These are phyloP conservation scores for Prunus campanulata DNA, from an alignment of 306 rosid genomes.

Conservation along the genomic window DNA sequence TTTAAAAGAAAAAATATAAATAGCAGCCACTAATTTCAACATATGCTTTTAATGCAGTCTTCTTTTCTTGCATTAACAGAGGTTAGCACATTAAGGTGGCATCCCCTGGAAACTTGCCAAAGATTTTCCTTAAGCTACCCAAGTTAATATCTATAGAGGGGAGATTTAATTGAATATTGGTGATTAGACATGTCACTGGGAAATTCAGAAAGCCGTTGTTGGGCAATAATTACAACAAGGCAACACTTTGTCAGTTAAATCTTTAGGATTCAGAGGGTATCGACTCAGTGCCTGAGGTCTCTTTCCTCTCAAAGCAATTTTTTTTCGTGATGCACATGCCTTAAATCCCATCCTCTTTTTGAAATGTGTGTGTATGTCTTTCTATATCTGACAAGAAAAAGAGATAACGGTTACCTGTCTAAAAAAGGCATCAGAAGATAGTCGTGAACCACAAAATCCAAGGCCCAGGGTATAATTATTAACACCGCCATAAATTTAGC, in stretches of 20 bases:
- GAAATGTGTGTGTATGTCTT: background rate
- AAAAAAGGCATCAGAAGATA: constrained; percentile 89
- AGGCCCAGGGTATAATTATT: constrained; percentile 80
- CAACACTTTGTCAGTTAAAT: background rate
- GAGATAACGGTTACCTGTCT: constrained; percentile 56
- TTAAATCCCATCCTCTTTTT: no score
- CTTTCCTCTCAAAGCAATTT: no score
- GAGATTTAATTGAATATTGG: background rate
- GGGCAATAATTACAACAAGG: background rate
- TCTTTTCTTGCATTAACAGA: background rate
- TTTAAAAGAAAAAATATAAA: background rate
- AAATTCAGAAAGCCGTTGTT: background rate
- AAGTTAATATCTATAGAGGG: background rate
- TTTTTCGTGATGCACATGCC: no score
- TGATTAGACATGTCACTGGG: background rate
- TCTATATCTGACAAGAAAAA: background rate
- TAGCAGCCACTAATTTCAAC: background rate
- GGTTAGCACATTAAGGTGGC: no score
- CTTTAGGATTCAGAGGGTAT: no score
- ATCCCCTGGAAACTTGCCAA: background rate
- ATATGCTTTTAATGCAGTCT: background rate
- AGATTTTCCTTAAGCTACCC: background rate
- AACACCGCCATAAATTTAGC: constrained; percentile 82
- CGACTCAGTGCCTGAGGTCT: no score
- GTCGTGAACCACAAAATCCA: constrained; percentile 93